Conservation (phyloP, 2,329 filamentous ascomycete genomes). For the Microcera coccophila region DNA sequence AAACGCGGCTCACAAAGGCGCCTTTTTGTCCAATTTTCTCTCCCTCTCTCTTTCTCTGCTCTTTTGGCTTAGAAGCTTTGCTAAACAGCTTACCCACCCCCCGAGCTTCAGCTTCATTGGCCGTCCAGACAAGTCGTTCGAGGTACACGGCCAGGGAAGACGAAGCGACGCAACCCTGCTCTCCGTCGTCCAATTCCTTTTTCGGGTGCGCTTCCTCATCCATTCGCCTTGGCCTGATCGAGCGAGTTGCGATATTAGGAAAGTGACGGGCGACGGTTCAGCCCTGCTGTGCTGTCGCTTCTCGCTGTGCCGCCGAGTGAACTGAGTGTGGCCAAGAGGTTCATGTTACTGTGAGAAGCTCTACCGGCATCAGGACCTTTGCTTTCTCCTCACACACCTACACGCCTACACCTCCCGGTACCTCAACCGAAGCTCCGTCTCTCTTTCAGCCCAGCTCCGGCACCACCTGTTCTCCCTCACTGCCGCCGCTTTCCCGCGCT, state of each 20-base stretch:
- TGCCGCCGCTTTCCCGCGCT: neutral
- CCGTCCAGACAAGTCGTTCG: constrained; percentile 25
- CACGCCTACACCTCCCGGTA: too few species aligned
- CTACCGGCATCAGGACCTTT: neutral
- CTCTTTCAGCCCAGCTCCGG: neutral
- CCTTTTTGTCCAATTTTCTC: neutral
- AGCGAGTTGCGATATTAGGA: too few species aligned
- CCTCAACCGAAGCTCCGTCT: constrained; percentile 1
- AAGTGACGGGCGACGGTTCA: neutral
- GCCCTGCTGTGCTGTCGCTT: neutral
- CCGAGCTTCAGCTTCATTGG: constrained; percentile 24
- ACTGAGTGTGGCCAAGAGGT: neutral
- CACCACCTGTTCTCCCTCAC: neutral
- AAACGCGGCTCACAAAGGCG: neutral
- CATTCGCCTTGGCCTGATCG: neutral
- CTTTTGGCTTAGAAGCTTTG: constrained; percentile 21
- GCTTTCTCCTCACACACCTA: neutral
- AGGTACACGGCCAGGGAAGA: constrained; percentile 20
- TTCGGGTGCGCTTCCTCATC: neutral
- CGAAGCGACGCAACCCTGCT: too few species aligned
- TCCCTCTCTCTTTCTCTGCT: constrained; percentile 17
- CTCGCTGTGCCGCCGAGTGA: neutral
- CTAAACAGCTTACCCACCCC: constrained; percentile 25
- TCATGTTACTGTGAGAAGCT: neutral
- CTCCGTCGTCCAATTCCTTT: neutral